Evolutionary conservation across 257 asterid species (phyloP), one percentile per base, ranked within the genome.

Genomic region (Nicotiana tabacum): DNA sequence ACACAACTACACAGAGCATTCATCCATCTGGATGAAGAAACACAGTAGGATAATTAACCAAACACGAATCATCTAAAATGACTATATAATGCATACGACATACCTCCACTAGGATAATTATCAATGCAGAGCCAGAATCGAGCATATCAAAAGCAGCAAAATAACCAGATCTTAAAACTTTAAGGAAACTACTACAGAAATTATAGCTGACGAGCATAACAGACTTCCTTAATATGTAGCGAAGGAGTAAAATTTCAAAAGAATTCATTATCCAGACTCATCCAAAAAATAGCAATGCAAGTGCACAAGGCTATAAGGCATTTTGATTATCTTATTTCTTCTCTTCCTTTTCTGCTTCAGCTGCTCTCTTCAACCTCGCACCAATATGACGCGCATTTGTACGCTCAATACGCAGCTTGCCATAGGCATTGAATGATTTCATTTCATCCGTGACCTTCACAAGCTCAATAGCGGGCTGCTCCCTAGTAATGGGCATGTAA

Each of bases 221-320:
- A 69, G 33, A 37, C 56, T 69, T 16, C 32, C 10, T 67, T 46
- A 39, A 37, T 16, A n/a, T 2, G 51, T 43, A 70, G 78, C 12
- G 43, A 32, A 24, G 2, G 21, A 12, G 43, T 35, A 43, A 17
- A 16, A 21, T 10, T 70, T 69, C 10, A 2, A 48, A 74, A 13
- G 13, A 74, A 48, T 1, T 27, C 80, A 74, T 74, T 33, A 15
- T 48, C 33, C 15, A 48, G 15, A 76, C 65, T 76, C 62, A 8
- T 21, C 29, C 65, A 4, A 76, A 76, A 76, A 76, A 76, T 24
- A 76, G 65, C 80, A 76, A 51, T 76, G 64, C 80, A 21, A 70
- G 60, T 43, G 35, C 6, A 5, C 78, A 43, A 2, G 37, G 78
- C 78, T 15, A 29, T 27, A 8, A 53, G 46, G 51, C 65, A 15